phyloP scores from a whole-genome alignment of 1,139 yeast genomes.

The Yamadazyma buinensis region DNA sequence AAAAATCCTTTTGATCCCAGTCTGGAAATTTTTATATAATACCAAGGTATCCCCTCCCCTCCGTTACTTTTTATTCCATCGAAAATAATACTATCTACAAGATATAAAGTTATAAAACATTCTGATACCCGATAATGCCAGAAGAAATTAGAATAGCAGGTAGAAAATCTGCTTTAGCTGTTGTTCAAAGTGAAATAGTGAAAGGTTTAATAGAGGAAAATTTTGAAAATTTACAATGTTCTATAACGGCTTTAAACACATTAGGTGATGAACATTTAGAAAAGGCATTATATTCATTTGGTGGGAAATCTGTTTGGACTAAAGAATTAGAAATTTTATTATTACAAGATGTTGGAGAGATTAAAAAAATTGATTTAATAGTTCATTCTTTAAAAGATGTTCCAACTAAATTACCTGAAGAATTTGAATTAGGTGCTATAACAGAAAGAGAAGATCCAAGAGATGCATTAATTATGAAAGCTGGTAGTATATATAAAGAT shows the following conservation, averaged over 20 bases:
- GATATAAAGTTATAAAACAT: no score
- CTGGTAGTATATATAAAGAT: slow-evolving; percentile 56
- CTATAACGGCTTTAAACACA: slow-evolving; percentile 78
- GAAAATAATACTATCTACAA: no score
- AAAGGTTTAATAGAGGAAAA: slow-evolving; percentile 53
- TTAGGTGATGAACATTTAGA: slow-evolving; percentile 85
- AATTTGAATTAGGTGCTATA: slow-evolving; percentile 85
- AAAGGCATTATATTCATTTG: slow-evolving; percentile 88
- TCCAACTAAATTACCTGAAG: slow-evolving; percentile 90
- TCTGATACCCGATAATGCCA: no score
- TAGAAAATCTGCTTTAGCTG: slow-evolving; percentile 82
- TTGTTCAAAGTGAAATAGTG: slow-evolving; percentile 77
- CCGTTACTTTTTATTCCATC: no score
- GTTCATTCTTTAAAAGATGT: slow-evolving; percentile 94
- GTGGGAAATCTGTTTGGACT: slow-evolving; percentile 96
- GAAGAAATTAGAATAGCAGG: slow-evolving; percentile 66
- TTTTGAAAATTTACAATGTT: slow-evolving; percentile 57
- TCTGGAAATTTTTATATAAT: no score
- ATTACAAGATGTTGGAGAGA: slow-evolving; percentile 56
- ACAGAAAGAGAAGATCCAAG: slow-evolving; percentile 85
- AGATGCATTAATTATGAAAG: slow-evolving; percentile 86
- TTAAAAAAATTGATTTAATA: slow-evolving; percentile 75
- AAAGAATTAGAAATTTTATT: slow-evolving; percentile 84
- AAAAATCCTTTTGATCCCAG: no score
- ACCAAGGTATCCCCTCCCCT: no score